A percentile compares a stretch with the other conserved stretches of the same genome.
phyloP scores from a whole-genome alignment of 495 filamentous ascomycete genomes.

The Daldinia vernicosa region DNA sequence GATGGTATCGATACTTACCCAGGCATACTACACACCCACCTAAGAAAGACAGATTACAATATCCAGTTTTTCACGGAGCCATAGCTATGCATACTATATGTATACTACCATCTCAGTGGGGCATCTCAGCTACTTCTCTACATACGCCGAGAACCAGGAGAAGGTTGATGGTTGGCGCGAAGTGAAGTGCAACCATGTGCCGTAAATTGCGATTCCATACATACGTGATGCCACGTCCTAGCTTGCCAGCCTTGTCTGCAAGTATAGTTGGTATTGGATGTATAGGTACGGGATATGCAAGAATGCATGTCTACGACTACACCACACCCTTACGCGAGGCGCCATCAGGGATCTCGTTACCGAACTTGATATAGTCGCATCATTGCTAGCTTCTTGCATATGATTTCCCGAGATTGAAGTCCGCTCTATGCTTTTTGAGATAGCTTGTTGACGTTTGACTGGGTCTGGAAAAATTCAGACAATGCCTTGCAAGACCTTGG shows the following conservation, averaged over 20 bases:
- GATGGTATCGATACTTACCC: slow-evolving; percentile 12
- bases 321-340: slow-evolving; percentile 28
- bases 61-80: slow-evolving; percentile 23
- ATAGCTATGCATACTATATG: slow-evolving; percentile 3
- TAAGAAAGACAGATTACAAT: not conserved
- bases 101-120: slow-evolving; percentile 1
- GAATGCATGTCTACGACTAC: slow-evolving; percentile 23
- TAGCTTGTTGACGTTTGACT: slow-evolving; percentile 44
- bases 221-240: slow-evolving; percentile 22
- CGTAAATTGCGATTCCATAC: slow-evolving; percentile 18
- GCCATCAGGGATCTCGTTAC: slow-evolving; percentile 40
- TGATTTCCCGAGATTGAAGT: slow-evolving; percentile 39
- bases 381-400: slow-evolving; percentile 36
- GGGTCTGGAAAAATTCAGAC: slow-evolving; percentile 36
- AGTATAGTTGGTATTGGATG: slow-evolving; percentile 28
- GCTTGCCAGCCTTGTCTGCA: slow-evolving; percentile 31
- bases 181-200: slow-evolving; percentile 2
- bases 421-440: slow-evolving; percentile 31
- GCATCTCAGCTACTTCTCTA: slow-evolving; percentile 12
- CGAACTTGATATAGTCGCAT: slow-evolving; percentile 41
- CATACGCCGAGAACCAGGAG: slow-evolving; percentile 15
- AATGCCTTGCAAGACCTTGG: slow-evolving; percentile 21
- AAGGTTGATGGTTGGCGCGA: not conserved
- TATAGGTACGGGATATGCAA: slow-evolving; percentile 39
- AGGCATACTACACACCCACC: slow-evolving; percentile 5